A percentile compares a stretch with the other conserved stretches of the same genome.
Evolutionary conservation across 371 early-diverging fungal species (phyloP).

Genomic region (Vairimorpha apis): DNA sequence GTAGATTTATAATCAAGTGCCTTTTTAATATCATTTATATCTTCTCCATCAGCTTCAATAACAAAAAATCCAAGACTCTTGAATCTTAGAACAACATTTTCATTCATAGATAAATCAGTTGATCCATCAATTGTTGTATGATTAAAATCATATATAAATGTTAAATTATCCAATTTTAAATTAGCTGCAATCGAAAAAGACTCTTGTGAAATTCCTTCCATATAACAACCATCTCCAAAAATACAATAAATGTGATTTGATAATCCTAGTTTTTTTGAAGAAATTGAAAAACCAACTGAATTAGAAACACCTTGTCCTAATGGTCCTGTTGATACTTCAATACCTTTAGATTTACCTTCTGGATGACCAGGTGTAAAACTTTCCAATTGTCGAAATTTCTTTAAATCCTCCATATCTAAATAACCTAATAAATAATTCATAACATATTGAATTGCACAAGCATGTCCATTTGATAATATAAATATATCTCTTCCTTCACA

Average conservation of each 20-base stretch:
- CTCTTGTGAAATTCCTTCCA: constrained; percentile 93
- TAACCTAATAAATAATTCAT: constrained; percentile 80
- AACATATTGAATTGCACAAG: constrained; percentile 83
- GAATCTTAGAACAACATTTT: constrained; percentile 79
- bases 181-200: constrained; percentile 95
- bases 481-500: constrained; percentile 86
- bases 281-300: constrained; percentile 89
- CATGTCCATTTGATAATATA: constrained; percentile 96
- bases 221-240: constrained; percentile 94
- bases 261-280: constrained; percentile 67
- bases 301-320: constrained; percentile 92
- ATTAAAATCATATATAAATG: constrained; percentile 92
- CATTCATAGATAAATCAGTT: constrained; percentile 78
- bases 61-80: constrained; percentile 87
- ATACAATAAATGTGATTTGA: constrained; percentile 77
- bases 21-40: constrained; percentile 68
- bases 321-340: constrained; percentile 96
- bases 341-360: constrained; percentile 75
- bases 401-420: constrained; percentile 80
- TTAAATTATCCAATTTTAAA: constrained; percentile 82
- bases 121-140: constrained; percentile 80
- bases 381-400: constrained; percentile 78
- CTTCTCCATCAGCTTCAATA: constrained; percentile 71
- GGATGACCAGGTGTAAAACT: constrained; percentile 64
- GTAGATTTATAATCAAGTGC: constrained; percentile 66